phyloP scores from a whole-genome alignment of 2,329 filamentous ascomycete species.

The Beauveria pseudobassiana region DNA sequence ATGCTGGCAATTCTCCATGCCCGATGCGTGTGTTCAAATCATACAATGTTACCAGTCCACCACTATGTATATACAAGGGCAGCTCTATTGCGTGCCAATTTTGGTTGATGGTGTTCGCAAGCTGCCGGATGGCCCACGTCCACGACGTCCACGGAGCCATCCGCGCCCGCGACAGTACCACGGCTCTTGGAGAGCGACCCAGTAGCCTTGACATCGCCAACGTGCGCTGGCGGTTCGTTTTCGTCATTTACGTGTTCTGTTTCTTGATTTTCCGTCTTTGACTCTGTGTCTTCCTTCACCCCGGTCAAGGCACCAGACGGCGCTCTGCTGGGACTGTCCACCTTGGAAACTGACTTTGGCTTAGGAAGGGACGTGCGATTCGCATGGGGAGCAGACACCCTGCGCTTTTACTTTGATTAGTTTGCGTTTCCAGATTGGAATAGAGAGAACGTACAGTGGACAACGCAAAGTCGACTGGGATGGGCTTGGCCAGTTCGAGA shows the following conservation, averaged over 20 bases:
- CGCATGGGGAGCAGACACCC: slow-evolving; percentile 6
- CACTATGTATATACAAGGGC: background rate
- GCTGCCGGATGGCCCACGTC: slow-evolving; percentile 1
- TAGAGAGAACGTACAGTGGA: slow-evolving; percentile 2
- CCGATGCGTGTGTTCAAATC: background rate
- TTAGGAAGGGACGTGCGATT: slow-evolving; percentile 1
- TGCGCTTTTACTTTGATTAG: background rate
- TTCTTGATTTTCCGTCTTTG: background rate
- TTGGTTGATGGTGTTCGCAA: background rate
- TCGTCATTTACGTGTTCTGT: slow-evolving; percentile 1
- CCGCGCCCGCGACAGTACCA: slow-evolving; percentile 7
- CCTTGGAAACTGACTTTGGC: background rate
- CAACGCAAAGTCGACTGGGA: background rate
- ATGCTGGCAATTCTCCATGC: background rate
- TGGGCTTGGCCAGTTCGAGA: slow-evolving; percentile 13
- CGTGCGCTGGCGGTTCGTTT: slow-evolving; percentile 6
- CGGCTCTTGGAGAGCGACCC: background rate
- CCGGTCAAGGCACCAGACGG: background rate
- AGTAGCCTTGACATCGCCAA: background rate
- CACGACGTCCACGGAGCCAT: slow-evolving; percentile 9
- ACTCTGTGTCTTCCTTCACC: background rate
- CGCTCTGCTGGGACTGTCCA: background rate
- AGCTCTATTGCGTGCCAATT: background rate
- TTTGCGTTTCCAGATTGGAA: background rate
- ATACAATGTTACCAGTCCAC: background rate